These are phyloP conservation scores for Albatrellus ellisii DNA, from an alignment of 768 basidiomycete species.

Conservation along the genomic window DNA sequence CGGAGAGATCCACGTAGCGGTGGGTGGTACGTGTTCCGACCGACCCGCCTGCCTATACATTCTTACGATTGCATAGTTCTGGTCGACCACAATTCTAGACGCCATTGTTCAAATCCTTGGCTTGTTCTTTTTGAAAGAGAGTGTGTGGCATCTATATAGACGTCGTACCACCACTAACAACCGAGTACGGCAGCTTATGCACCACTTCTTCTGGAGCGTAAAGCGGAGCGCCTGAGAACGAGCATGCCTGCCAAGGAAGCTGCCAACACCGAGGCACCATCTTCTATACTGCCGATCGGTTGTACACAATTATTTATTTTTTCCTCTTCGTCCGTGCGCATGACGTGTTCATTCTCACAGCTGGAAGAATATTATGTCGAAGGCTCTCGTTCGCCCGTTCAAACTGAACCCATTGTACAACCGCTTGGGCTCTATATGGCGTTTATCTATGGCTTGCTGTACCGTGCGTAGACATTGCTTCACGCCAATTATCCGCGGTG, in stretches of 20 bases:
- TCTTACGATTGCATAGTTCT: not conserved
- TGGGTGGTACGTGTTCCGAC: slow-evolving; percentile 44
- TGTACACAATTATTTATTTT: too few species aligned
- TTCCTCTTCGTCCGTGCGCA: too few species aligned
- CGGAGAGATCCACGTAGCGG: slow-evolving; percentile 52
- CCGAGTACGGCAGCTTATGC: slow-evolving; percentile 21
- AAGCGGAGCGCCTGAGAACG: slow-evolving; percentile 37
- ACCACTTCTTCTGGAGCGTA: slow-evolving; percentile 29
- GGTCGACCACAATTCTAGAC: slow-evolving; percentile 28
- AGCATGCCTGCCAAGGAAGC: too few species aligned
- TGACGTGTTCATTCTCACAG: slow-evolving; percentile 23
- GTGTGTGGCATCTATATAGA: slow-evolving; percentile 31
- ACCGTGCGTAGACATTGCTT: slow-evolving; percentile 5
- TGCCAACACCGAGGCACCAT: too few species aligned
- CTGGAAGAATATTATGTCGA: slow-evolving; percentile 36
- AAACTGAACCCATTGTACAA: slow-evolving; percentile 59
- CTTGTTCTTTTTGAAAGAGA: slow-evolving; percentile 47
- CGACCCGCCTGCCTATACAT: not conserved
- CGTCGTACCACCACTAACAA: too few species aligned
- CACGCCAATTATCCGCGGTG: not conserved
- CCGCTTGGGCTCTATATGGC: slow-evolving; percentile 57
- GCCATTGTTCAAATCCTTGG: slow-evolving; percentile 41
- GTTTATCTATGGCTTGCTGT: slow-evolving; percentile 39
- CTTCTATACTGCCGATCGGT: too few species aligned
- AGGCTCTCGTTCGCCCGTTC: slow-evolving; percentile 55